Conservation (phyloP, 345 rosid genomes). For the Dipteronia dyeriana region DNA sequence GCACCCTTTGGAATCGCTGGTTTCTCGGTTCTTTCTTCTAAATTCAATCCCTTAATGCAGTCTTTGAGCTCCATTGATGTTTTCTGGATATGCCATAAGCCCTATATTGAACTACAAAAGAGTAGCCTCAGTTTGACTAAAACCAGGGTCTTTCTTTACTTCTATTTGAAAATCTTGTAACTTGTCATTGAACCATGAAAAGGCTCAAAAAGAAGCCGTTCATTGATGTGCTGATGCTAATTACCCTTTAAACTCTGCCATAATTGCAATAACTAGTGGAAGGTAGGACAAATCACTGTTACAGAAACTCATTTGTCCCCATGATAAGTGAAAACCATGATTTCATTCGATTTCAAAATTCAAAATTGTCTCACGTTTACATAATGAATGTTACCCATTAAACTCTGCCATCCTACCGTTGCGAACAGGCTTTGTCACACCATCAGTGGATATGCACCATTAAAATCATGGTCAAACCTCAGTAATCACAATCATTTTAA, state of each 20-base stretch:
- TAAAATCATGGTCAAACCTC: constrained; percentile 7
- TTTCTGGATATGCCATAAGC: background rate
- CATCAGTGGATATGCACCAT: background rate
- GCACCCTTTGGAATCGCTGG: background rate
- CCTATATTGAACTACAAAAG: background rate
- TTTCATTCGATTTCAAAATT: background rate
- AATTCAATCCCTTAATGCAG: no score
- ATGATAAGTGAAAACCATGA: background rate
- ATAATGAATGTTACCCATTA: constrained; percentile 16
- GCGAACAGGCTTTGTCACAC: constrained; percentile 20
- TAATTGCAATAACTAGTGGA: background rate
- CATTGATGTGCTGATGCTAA: background rate
- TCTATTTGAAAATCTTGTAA: background rate
- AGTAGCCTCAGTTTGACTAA: background rate
- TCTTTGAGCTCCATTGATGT: background rate
- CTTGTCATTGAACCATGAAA: no score
- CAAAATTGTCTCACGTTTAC: background rate
- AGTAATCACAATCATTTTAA: background rate
- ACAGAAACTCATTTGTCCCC: background rate
- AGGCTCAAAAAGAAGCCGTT: no score
- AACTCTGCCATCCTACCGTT: constrained; percentile 21
- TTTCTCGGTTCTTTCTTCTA: background rate
- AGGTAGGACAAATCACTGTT: constrained; percentile 11
- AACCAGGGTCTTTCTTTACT: background rate
- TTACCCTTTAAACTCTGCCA: background rate